phyloP scores from a whole-genome alignment of 129 eudicot genomes.

The Flaveria ramosissima region DNA sequence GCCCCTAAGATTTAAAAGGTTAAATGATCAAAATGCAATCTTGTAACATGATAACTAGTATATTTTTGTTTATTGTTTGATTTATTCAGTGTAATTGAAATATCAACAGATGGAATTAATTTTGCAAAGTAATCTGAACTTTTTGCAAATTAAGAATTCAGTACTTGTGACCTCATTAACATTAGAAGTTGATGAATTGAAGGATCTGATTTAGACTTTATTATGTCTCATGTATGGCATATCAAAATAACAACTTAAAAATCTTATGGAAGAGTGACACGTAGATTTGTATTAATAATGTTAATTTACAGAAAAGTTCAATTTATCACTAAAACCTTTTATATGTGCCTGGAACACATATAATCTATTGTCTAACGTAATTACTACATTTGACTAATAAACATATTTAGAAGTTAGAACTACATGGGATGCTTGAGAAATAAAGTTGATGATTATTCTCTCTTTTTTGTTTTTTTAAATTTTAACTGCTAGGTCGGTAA shows the following conservation, averaged over 20 bases:
- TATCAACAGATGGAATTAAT: background rate
- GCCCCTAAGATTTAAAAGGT: too few relatives aligned
- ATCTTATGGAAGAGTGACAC: background rate
- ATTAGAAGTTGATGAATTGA: background rate
- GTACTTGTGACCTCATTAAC: background rate
- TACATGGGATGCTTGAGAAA: background rate
- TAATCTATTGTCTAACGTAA: background rate
- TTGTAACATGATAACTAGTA: background rate
- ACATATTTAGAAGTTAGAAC: background rate
- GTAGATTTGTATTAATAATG: background rate
- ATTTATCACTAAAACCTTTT: background rate
- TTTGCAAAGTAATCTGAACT: background rate
- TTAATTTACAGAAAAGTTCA: background rate
- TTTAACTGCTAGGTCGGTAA: slow-evolving; percentile 34
- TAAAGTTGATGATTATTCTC: background rate
- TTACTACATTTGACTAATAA: background rate
- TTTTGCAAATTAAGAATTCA: slow-evolving; percentile 12
- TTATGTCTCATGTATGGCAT: background rate
- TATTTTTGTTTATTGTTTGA: background rate
- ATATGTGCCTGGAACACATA: background rate
- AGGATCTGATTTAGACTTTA: background rate
- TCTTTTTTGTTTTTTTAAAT: background rate
- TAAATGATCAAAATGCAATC: background rate
- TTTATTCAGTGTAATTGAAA: background rate
- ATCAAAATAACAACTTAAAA: background rate